A percentile compares a stretch with the other conserved stretches of the same genome.
These are phyloP conservation scores for Trichoderma asperelloides DNA, from an alignment of 495 filamentous ascomycete genomes.

Conservation along the genomic window DNA sequence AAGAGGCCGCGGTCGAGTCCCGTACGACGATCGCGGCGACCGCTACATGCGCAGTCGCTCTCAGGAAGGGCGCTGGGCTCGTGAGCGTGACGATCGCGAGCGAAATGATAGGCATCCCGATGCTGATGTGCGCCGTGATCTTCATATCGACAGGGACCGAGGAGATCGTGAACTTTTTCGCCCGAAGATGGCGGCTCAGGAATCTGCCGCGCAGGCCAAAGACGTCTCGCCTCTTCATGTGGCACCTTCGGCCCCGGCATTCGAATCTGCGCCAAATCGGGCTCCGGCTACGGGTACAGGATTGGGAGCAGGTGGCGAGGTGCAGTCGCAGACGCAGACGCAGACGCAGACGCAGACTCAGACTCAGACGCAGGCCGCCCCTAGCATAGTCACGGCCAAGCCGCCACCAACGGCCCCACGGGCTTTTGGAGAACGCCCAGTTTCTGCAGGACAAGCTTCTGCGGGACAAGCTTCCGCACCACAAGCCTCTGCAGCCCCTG, in stretches of 20 bases:
- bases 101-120: conserved; percentile 34
- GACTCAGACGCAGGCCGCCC: background rate
- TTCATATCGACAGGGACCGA: conserved; percentile 44
- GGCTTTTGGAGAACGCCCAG: conserved; percentile 36
- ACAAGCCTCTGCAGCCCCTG: conserved; percentile 15
- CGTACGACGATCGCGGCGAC: conserved; percentile 52
- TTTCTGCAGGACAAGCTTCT: conserved; percentile 22
- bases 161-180: conserved; percentile 43
- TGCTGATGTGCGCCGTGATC: conserved; percentile 43
- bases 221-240: conserved; percentile 62
- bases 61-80: conserved; percentile 52
- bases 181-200: conserved; percentile 33
- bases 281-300: conserved; percentile 21
- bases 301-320: no score
- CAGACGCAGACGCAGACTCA: background rate
- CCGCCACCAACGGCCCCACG: conserved; percentile 44
- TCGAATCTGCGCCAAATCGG: conserved; percentile 54
- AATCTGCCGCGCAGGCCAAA: conserved; percentile 31
- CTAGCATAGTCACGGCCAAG: conserved; percentile 15
- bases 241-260: conserved; percentile 72
- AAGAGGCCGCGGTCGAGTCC: conserved; percentile 46
- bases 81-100: conserved; percentile 43
- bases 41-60: conserved; percentile 56
- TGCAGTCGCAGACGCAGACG: no score
- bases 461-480: background rate